A percentile compares a stretch with the other conserved stretches of the same genome.
phyloP scores from a whole-genome alignment of 192 early-diverging fungal species.

The Backusella circina region DNA sequence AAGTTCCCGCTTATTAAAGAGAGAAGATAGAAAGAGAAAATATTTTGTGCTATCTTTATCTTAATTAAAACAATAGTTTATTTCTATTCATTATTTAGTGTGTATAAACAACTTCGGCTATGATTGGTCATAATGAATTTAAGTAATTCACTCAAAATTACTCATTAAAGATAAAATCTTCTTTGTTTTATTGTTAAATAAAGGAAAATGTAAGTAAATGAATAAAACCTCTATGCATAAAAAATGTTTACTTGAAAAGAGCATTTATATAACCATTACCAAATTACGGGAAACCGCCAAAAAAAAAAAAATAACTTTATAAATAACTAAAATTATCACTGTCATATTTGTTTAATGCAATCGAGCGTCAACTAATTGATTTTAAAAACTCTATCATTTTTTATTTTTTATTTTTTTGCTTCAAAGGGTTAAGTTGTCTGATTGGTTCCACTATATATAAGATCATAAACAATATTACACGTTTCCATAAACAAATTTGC shows the following conservation, averaged over 20 bases:
- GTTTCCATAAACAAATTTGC: slow-evolving; percentile 1
- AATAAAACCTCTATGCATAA: not conserved
- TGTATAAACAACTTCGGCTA: not conserved
- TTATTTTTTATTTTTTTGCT: not conserved
- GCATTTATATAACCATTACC: not conserved
- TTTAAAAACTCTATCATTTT: not conserved
- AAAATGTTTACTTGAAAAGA: too few relatives aligned
- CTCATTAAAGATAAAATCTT: not conserved
- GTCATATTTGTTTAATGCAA: not conserved
- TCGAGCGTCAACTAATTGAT: not conserved
- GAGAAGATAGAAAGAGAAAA: not conserved
- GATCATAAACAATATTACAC: not conserved
- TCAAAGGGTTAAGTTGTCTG: not conserved
- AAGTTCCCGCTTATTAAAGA: not conserved
- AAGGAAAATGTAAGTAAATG: not conserved
- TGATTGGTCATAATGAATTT: not conserved
- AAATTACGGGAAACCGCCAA: not conserved
- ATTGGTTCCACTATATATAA: not conserved
- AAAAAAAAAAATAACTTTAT: not conserved
- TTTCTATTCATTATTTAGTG: not conserved
- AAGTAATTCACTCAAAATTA: not conserved
- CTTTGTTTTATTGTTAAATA: not conserved
- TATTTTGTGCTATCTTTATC: not conserved
- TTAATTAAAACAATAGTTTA: not conserved
- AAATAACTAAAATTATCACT: not conserved